These are phyloP conservation scores for Hypoxylon cercidicola DNA, from an alignment of 495 filamentous ascomycete species.

Conservation along the genomic window DNA sequence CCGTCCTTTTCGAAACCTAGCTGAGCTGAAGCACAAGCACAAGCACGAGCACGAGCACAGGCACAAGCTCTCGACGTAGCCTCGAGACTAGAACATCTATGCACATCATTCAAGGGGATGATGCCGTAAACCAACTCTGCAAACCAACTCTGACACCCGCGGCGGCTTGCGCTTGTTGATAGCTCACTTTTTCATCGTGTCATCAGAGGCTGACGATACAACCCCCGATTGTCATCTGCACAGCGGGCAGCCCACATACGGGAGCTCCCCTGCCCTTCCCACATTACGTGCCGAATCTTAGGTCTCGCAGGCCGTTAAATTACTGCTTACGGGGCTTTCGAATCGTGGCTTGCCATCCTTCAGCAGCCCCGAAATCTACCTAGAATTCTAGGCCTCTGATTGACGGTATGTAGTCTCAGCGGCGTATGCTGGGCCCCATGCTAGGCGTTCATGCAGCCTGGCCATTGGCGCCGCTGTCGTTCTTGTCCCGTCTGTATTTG, in stretches of 20 bases:
- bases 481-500: constrained; percentile 36
- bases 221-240: constrained; percentile 42
- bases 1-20: constrained; percentile 5
- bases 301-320: constrained; percentile 20
- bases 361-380: constrained; percentile 27
- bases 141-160: constrained; percentile 26
- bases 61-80: constrained; percentile 4
- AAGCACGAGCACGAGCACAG: no score
- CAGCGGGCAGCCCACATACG: constrained; percentile 32
- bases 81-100: constrained; percentile 8
- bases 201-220: constrained; percentile 44
- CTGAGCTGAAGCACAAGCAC: constrained; percentile 31
- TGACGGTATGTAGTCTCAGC: constrained; percentile 12
- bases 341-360: constrained; percentile 38
- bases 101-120: constrained; percentile 37
- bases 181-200: constrained; percentile 41
- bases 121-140: constrained; percentile 13
- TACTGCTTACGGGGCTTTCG: constrained; percentile 32
- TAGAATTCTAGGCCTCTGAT: constrained; percentile 22
- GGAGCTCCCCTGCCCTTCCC: constrained; percentile 31
- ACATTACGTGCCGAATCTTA: constrained; percentile 36
- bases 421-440: constrained; percentile 28
- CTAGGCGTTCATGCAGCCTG: constrained; percentile 45
- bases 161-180: constrained; percentile 25
- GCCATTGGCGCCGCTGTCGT: constrained; percentile 39